These are phyloP conservation scores for Hypoxylon sp. DNA, from an alignment of 2,329 filamentous ascomycete genomes.

Conservation along the genomic window DNA sequence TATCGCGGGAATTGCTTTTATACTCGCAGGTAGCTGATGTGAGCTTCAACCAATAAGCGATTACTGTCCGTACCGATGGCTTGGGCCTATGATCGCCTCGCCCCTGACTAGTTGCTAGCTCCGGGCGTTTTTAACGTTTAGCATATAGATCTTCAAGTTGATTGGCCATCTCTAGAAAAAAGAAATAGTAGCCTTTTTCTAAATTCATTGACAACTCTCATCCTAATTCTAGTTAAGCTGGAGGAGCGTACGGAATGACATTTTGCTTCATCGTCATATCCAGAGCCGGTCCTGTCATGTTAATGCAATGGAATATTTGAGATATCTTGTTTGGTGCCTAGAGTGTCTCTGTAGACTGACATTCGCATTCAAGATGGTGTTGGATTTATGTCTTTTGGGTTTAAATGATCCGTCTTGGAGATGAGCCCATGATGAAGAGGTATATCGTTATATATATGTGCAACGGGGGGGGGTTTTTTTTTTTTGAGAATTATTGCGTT, in stretches of 20 bases:
- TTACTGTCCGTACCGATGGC: not conserved
- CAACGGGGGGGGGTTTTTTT: too few species aligned
- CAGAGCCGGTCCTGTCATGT: too few species aligned
- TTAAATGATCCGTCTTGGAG: too few species aligned
- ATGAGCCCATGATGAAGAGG: too few species aligned
- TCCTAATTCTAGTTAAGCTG: not conserved
- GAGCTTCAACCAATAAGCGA: constrained; percentile 7
- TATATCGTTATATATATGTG: too few species aligned
- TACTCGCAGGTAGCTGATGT: constrained; percentile 8
- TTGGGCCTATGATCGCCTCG: constrained; percentile 6
- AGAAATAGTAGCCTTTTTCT: constrained; percentile 1
- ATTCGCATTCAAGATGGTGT: too few species aligned
- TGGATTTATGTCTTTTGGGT: too few species aligned
- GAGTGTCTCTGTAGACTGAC: too few species aligned
- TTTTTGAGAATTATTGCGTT: too few species aligned
- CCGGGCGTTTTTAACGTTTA: constrained; percentile 1
- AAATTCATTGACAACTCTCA: constrained; percentile 6
- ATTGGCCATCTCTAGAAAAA: not conserved
- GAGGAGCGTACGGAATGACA: not conserved
- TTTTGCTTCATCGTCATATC: too few species aligned
- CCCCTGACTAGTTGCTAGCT: constrained; percentile 28
- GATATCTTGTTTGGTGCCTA: too few species aligned
- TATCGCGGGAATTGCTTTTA: constrained; percentile 5
- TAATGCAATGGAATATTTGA: too few species aligned
- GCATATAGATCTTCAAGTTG: constrained; percentile 1